These are phyloP conservation scores for Ceratocystis alfenasii DNA, from an alignment of 2,329 filamentous ascomycete genomes.

Conservation along the genomic window DNA sequence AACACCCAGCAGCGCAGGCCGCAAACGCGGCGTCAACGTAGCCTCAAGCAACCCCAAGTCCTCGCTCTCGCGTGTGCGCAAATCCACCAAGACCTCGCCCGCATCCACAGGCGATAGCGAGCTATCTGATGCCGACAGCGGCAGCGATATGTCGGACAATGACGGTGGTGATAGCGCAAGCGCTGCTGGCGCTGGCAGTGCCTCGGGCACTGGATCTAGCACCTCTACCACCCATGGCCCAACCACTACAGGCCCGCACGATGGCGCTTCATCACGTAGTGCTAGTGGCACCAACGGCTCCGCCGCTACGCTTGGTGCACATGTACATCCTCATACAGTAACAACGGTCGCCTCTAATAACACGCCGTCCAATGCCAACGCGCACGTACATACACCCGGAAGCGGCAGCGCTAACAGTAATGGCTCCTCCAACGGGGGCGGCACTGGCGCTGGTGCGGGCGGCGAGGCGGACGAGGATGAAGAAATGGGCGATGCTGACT, in stretches of 20 bases:
- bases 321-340: background rate
- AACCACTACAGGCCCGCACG: constrained; percentile 24
- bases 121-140: constrained; percentile 50
- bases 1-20: constrained; percentile 32
- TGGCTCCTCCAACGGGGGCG: constrained; percentile 23
- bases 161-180: constrained; percentile 25
- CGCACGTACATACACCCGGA: background rate
- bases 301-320: background rate
- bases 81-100: constrained; percentile 47
- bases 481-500: constrained; percentile 43
- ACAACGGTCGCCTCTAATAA: constrained; percentile 9
- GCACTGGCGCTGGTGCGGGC: constrained; percentile 23
- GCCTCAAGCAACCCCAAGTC: constrained; percentile 39
- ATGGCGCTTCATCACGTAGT: background rate
- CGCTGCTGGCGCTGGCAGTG: constrained; percentile 38
- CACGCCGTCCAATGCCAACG: constrained; percentile 9
- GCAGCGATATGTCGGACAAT: constrained; percentile 42
- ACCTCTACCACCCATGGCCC: constrained; percentile 27
- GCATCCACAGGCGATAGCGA: constrained; percentile 53
- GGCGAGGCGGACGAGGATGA: constrained; percentile 44
- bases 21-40: constrained; percentile 36
- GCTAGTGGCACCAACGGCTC: constrained; percentile 1
- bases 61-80: constrained; percentile 51
- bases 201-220: background rate
- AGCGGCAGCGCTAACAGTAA: background rate